phyloP scores from a whole-genome alignment of 805 yeast genomes.

The Ogataea philodendri region DNA sequence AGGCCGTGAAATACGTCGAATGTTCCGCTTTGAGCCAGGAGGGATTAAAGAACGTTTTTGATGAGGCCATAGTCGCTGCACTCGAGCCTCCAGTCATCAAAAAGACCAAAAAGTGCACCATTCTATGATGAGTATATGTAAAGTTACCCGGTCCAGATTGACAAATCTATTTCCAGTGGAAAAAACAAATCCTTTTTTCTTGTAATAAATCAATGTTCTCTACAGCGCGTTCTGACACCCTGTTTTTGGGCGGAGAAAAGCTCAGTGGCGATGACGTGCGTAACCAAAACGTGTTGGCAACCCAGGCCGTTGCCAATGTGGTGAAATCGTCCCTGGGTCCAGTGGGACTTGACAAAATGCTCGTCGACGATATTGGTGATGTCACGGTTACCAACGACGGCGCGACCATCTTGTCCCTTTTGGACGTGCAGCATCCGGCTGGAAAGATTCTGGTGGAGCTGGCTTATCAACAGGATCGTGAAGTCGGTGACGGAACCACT shows the following conservation, averaged over 20 bases:
- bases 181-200: constrained; percentile 5
- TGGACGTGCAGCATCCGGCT: constrained; percentile 98
- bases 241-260: constrained; percentile 95
- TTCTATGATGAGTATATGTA: constrained; percentile 47
- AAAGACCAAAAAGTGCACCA: constrained; percentile 78
- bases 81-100: constrained; percentile 92
- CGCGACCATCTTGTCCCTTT: constrained; percentile 85
- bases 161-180: constrained; percentile 1
- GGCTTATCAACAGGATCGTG: constrained; percentile 98
- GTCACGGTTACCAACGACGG: constrained; percentile 99
- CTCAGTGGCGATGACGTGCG: constrained; percentile 94
- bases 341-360: constrained; percentile 96
- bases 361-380: constrained; percentile 98
- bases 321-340: constrained; percentile 96
- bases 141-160: constrained; percentile 11
- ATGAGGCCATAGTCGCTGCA: constrained; percentile 97
- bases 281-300: constrained; percentile 93
- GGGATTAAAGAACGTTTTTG: constrained; percentile 96
- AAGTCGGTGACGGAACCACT: constrained; percentile 98
- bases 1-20: constrained; percentile 95
- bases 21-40: constrained; percentile 97
- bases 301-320: constrained; percentile 78
- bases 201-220: constrained; percentile 47
- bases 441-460: constrained; percentile 95
- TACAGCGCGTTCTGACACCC: constrained; percentile 84